Conservation (phyloP, 768 basidiomycete genomes). For the Russula foetens region DNA sequence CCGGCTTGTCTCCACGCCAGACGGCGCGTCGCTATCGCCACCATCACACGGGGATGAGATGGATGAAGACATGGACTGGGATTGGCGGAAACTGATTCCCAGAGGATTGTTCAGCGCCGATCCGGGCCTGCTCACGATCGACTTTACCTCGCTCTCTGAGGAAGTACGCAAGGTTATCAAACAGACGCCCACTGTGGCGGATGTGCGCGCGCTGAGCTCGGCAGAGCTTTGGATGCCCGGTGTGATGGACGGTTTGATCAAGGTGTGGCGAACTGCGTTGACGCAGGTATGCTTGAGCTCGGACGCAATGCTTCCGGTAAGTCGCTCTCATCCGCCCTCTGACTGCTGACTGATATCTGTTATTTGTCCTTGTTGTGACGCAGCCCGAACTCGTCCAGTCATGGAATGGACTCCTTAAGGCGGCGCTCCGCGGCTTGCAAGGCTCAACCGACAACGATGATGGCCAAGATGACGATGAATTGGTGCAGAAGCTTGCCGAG, state of each 20-base stretch:
- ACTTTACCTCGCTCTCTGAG: slow-evolving; percentile 39
- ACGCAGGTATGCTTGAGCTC: slow-evolving; percentile 38
- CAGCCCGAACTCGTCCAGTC: slow-evolving; percentile 42
- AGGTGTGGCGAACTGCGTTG: slow-evolving; percentile 45
- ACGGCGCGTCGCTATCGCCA: not conserved
- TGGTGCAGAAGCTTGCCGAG: slow-evolving; percentile 19
- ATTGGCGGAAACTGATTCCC: slow-evolving; percentile 41
- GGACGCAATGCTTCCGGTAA: slow-evolving; percentile 41
- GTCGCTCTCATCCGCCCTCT: slow-evolving; percentile 24
- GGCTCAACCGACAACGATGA: slow-evolving; percentile 32
- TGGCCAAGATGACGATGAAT: slow-evolving; percentile 31
- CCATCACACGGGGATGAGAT: not conserved
- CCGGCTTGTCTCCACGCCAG: slow-evolving; percentile 28
- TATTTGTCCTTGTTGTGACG: not conserved
- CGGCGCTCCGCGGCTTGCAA: slow-evolving; percentile 39
- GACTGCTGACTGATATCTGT: not conserved
- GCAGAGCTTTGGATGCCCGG: slow-evolving; percentile 49
- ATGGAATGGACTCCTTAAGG: slow-evolving; percentile 51
- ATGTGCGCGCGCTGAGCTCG: slow-evolving; percentile 47
- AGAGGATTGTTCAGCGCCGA: slow-evolving; percentile 45
- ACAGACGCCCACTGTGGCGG: slow-evolving; percentile 43
- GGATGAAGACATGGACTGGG: slow-evolving; percentile 32
- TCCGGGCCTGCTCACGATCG: slow-evolving; percentile 47
- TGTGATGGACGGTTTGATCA: slow-evolving; percentile 44
- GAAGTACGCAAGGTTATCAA: slow-evolving; percentile 46